Conservation (phyloP, 164 flowering plant genomes). For the Chimonanthus praecox region DNA sequence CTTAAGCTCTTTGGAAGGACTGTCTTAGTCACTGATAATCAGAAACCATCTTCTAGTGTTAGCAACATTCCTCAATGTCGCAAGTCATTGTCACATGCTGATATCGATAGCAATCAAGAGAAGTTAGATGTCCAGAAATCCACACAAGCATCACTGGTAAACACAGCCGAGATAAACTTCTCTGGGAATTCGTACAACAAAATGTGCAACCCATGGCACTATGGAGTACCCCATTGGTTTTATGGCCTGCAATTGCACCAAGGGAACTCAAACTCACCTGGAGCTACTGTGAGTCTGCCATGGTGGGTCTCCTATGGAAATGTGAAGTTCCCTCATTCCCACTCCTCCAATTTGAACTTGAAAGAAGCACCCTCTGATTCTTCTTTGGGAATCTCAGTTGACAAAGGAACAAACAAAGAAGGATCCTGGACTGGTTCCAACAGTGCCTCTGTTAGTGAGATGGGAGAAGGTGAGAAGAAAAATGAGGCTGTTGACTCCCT, state of each 20-base stretch:
- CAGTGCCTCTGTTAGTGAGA: constrained; percentile 22
- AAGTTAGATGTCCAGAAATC: constrained; percentile 14
- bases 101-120: constrained; percentile 10
- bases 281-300: constrained; percentile 18
- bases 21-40: constrained; percentile 36
- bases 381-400: constrained; percentile 4
- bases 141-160: constrained; percentile 5
- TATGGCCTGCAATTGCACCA: constrained; percentile 22
- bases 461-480: constrained; percentile 18
- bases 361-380: constrained; percentile 8
- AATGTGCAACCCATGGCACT: constrained; percentile 15
- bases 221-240: constrained; percentile 11
- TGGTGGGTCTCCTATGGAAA: constrained; percentile 35
- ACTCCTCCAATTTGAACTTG: constrained; percentile 15
- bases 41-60: constrained; percentile 22
- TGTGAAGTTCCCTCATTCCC: constrained; percentile 18
- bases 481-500: constrained; percentile 25
- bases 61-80: constrained; percentile 1
- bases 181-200: background rate
- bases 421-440: constrained; percentile 40
- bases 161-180: constrained; percentile 2
- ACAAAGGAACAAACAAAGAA: constrained; percentile 26
- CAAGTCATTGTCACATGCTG: constrained; percentile 12
- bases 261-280: constrained; percentile 12
- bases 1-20: constrained; percentile 73